Conservation (phyloP, 352 stramenopile genomes). For the Globisporangium abappressorium region DNA sequence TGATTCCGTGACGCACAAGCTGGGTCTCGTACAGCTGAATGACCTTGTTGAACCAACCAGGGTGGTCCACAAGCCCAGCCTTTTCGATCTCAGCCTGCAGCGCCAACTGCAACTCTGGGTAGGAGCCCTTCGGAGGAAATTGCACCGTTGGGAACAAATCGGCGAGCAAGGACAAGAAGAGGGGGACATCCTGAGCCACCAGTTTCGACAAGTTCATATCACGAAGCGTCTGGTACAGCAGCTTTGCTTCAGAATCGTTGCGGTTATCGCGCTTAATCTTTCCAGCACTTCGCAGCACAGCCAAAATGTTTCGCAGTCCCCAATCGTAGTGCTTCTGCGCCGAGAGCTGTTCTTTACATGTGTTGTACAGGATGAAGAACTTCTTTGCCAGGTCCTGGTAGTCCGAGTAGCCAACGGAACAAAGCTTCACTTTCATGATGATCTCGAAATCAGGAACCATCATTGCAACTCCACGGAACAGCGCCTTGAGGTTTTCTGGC, state of each 20-base stretch:
- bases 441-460: conserved; percentile 93
- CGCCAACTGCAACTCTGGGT: conserved; percentile 93
- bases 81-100: conserved; percentile 90
- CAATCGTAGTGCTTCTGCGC: conserved; percentile 94
- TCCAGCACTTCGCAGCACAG: conserved; percentile 84
- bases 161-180: conserved; percentile 96
- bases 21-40: conserved; percentile 98
- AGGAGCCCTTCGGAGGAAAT: conserved; percentile 92
- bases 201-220: conserved; percentile 99
- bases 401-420: conserved; percentile 93
- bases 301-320: conserved; percentile 89
- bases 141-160: conserved; percentile 96
- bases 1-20: conserved; percentile 97
- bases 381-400: conserved; percentile 91
- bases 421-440: conserved; percentile 96
- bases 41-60: conserved; percentile 93
- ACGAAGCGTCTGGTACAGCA: conserved; percentile 88
- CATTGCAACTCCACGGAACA: conserved; percentile 90
- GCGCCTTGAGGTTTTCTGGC: conserved; percentile 98
- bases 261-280: conserved; percentile 91
- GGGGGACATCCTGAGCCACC: conserved; percentile 96
- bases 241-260: conserved; percentile 84
- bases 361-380: conserved; percentile 91
- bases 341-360: conserved; percentile 90
- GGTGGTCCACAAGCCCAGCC: conserved; percentile 86